Percentiles rank a stretch among this genome's conserved stretches.
phyloP scores from a whole-genome alignment of 139 green algal species.

The Tetradesmus obliquus region DNA sequence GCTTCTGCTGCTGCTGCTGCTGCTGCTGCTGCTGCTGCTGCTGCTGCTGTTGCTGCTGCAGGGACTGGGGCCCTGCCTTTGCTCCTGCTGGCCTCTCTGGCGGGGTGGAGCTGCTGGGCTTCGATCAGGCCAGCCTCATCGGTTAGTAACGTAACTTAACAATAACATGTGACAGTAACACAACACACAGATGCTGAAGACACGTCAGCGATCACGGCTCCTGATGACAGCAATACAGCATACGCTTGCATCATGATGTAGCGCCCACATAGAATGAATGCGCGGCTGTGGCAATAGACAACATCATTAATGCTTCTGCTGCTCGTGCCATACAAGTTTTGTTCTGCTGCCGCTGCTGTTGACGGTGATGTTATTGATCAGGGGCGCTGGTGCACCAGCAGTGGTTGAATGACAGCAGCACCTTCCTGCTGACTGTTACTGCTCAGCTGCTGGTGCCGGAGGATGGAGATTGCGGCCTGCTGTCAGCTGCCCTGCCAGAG shows the following conservation, averaged over 20 bases:
- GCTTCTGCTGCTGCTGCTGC: neutral
- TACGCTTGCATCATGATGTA: too few species aligned
- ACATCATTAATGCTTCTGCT: neutral
- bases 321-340: neutral
- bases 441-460: constrained; percentile 36
- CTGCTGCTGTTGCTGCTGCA: constrained; percentile 1
- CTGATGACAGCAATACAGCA: too few species aligned
- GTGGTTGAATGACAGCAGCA: neutral
- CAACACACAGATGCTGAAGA: too few species aligned
- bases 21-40: neutral
- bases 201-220: too few species aligned
- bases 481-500: neutral
- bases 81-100: constrained; percentile 73
- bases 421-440: neutral
- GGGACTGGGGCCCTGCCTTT: constrained; percentile 85
- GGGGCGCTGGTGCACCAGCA: constrained; percentile 28
- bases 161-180: neutral
- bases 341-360: neutral
- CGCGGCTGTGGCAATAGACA: neutral
- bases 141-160: constrained; percentile 30
- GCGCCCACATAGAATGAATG: too few species aligned
- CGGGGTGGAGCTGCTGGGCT: constrained; percentile 59
- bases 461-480: neutral
- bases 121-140: constrained; percentile 44
- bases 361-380: neutral